phyloP scores from a whole-genome alignment of 2,329 filamentous ascomycete species.

The Colletotrichum magnum region DNA sequence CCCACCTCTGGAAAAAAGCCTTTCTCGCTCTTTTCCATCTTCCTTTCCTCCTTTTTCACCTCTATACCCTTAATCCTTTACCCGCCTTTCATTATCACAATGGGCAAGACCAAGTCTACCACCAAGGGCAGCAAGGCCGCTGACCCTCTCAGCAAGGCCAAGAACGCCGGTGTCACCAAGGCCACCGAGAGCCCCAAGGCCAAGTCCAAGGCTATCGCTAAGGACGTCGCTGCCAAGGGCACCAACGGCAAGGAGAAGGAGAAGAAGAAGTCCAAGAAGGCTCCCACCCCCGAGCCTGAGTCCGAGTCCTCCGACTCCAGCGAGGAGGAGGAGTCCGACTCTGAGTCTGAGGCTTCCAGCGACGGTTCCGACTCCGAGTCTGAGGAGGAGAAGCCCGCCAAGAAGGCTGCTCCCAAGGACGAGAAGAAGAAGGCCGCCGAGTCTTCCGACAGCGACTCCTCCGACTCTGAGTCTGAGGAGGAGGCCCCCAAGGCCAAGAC shows the following conservation, averaged over 20 bases:
- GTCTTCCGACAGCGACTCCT: conserved; percentile 46
- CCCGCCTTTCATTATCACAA: conserved; percentile 12
- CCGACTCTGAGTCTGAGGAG: conserved; percentile 56
- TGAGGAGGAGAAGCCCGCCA: conserved; percentile 44
- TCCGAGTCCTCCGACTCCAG: conserved; percentile 44
- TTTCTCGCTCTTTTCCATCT: conserved; percentile 25
- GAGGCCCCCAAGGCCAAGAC: conserved; percentile 51
- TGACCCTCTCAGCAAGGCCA: conserved; percentile 68
- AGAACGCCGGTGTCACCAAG: conserved; percentile 78
- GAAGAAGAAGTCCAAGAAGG: conserved; percentile 63
- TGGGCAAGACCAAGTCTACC: conserved; percentile 78
- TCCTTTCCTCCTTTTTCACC: neutral
- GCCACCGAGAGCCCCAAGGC: conserved; percentile 73
- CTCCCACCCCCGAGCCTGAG: conserved; percentile 50
- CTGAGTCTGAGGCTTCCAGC: conserved; percentile 45
- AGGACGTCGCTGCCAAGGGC: conserved; percentile 69
- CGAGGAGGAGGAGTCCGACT: conserved; percentile 42
- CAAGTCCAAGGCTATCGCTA: conserved; percentile 78
- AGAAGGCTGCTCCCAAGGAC: conserved; percentile 42
- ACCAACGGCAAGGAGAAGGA: conserved; percentile 59
- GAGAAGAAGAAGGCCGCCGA: conserved; percentile 43
- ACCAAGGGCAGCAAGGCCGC: conserved; percentile 64
- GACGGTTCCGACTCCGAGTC: conserved; percentile 43
- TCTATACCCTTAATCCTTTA: conserved; percentile 6
- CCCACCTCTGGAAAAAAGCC: conserved; percentile 34